These are phyloP conservation scores for Candida caryicola DNA, from an alignment of 805 yeast species.

Conservation along the genomic window DNA sequence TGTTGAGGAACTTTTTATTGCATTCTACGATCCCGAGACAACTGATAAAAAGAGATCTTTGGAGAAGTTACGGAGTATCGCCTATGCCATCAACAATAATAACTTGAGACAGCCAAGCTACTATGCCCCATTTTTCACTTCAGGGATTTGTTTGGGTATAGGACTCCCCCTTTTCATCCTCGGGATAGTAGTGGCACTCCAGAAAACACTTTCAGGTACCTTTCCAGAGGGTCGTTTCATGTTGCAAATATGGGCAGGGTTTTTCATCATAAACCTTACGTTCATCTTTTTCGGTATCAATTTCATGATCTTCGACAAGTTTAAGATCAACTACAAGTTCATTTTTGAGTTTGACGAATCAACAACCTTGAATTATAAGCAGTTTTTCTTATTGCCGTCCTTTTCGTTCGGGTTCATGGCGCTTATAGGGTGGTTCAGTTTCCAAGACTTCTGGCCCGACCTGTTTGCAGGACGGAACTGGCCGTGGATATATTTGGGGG, in stretches of 20 bases:
- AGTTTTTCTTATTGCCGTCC: constrained; percentile 65
- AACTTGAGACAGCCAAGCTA: constrained; percentile 25
- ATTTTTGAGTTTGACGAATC: constrained; percentile 83
- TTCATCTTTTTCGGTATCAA: constrained; percentile 63
- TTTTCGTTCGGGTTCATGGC: constrained; percentile 54
- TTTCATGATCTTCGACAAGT: constrained; percentile 68
- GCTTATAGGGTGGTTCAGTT: constrained; percentile 73
- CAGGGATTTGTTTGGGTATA: constrained; percentile 71
- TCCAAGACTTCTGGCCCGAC: constrained; percentile 62
- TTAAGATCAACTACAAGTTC: constrained; percentile 83
- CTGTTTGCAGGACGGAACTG: constrained; percentile 63
- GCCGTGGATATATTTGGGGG: constrained; percentile 75
- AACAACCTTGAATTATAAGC: constrained; percentile 61
- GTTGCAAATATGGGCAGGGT: constrained; percentile 92
- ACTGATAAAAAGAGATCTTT: constrained; percentile 63
- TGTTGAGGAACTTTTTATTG: constrained; percentile 66
- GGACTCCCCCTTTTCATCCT: constrained; percentile 65
- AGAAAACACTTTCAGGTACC: constrained; percentile 31
- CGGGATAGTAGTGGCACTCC: constrained; percentile 53
- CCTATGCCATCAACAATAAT: constrained; percentile 35
- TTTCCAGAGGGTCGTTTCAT: constrained; percentile 58
- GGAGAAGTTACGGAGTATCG: constrained; percentile 55
- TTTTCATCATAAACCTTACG: constrained; percentile 62
- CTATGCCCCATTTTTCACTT: constrained; percentile 49
- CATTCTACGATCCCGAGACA: constrained; percentile 53